A percentile compares a stretch with the other conserved stretches of the same genome.
Conservation (phyloP, 2,329 filamentous ascomycete genomes). For the Coniochaeta sp. region DNA sequence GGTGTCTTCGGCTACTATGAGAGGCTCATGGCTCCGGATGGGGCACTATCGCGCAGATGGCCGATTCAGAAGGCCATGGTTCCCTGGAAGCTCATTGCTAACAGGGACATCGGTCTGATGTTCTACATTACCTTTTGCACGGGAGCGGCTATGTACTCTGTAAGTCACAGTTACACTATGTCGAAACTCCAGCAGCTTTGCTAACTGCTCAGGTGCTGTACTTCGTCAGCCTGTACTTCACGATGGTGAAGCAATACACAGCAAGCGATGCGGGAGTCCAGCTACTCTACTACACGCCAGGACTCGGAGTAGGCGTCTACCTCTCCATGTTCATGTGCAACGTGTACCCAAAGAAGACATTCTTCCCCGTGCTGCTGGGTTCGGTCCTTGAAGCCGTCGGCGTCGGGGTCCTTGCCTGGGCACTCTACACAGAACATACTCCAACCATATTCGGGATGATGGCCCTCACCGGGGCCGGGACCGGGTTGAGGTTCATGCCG, state of each 20-base stretch:
- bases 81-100: conserved; percentile 48
- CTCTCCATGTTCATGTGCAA: conserved; percentile 53
- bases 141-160: conserved; percentile 45
- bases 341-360: conserved; percentile 52
- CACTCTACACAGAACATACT: conserved; percentile 39
- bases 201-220: conserved; percentile 35
- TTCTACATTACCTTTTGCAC: conserved; percentile 53
- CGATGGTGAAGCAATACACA: conserved; percentile 47
- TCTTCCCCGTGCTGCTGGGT: conserved; percentile 48
- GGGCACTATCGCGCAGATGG: conserved; percentile 34
- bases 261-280: conserved; percentile 43
- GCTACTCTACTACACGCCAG: conserved; percentile 57
- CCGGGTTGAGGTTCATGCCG: background rate
- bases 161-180: conserved; percentile 11
- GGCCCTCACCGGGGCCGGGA: conserved; percentile 42
- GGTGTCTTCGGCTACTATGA: conserved; percentile 40
- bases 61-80: conserved; percentile 55
- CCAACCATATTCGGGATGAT: conserved; percentile 58
- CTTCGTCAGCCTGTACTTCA: conserved; percentile 63
- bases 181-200: conserved; percentile 19
- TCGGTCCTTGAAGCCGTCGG: conserved; percentile 49
- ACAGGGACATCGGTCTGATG: conserved; percentile 53
- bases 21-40: conserved; percentile 41
- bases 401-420: conserved; percentile 49
- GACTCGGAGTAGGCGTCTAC: conserved; percentile 52